Percentiles rank a stretch among this genome's conserved stretches.
Evolutionary conservation across 2,329 filamentous ascomycete species (phyloP).

Genomic region (Cephalotrichum gorgonifer): DNA sequence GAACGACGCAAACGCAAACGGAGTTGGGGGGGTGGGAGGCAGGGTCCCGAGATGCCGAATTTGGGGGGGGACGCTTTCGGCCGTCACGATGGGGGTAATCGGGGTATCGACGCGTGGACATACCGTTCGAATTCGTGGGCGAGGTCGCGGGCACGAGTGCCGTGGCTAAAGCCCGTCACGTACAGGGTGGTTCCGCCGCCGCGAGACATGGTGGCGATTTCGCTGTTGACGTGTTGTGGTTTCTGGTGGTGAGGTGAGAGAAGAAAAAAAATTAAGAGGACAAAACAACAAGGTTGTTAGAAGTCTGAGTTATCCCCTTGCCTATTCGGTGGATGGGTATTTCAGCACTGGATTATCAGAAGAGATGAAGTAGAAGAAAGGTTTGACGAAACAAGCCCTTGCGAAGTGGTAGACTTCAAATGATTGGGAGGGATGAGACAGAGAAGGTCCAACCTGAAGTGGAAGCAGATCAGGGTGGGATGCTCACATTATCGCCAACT

Average conservation of each 20-base stretch:
- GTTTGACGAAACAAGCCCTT: not conserved
- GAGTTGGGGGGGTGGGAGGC: slow-evolving; percentile 18
- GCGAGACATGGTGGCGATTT: slow-evolving; percentile 62
- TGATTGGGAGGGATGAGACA: not conserved
- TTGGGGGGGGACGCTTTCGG: slow-evolving; percentile 15
- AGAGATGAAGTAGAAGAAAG: not conserved
- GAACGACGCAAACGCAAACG: slow-evolving; percentile 12
- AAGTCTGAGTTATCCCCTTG: not conserved
- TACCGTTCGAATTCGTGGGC: slow-evolving; percentile 99
- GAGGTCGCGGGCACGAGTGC: slow-evolving; percentile 96
- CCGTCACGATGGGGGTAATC: slow-evolving; percentile 34
- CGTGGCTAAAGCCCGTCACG: slow-evolving; percentile 98
- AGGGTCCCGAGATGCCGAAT: slow-evolving; percentile 20
- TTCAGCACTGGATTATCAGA: not conserved
- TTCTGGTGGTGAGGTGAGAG: not conserved
- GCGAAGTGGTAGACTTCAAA: not conserved
- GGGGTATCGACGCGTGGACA: slow-evolving; percentile 52
- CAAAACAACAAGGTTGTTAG: not conserved
- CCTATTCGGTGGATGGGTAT: not conserved
- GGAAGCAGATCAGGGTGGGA: not conserved
- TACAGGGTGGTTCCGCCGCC: slow-evolving; percentile 87
- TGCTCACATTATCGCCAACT: not conserved
- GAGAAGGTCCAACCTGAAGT: not conserved
- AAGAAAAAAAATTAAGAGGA: not conserved
- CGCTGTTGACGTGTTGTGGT: not conserved